phyloP scores from a whole-genome alignment of 1,139 yeast genomes.

The Arxiozyma bovina region DNA sequence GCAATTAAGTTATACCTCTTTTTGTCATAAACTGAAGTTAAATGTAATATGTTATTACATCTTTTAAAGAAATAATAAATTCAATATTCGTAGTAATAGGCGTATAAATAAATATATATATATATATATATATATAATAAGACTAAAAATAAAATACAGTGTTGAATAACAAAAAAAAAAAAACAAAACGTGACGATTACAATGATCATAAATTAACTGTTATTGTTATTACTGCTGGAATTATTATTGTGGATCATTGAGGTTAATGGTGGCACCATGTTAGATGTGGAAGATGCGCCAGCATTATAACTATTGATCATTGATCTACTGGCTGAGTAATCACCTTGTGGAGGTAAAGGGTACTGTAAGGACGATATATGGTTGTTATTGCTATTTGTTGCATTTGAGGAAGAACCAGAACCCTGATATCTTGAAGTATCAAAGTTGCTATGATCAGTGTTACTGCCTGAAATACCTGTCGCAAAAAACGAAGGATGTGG shows the following conservation, averaged over 20 bases:
- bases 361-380: slow-evolving; percentile 1
- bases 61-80: no score
- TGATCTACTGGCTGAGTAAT: slow-evolving; percentile 1
- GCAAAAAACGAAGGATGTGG: slow-evolving; percentile 1
- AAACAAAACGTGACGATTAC: no score
- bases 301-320: neutral
- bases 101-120: no score
- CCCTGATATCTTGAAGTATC: slow-evolving; percentile 1
- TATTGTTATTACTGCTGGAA: neutral
- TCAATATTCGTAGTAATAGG: neutral
- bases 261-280: neutral
- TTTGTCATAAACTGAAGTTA: no score
- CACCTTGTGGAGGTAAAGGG: slow-evolving; percentile 3
- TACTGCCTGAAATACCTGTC: neutral
- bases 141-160: neutral
- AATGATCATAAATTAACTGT: neutral
- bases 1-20: neutral
- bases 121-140: neutral
- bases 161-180: neutral
- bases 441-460: neutral
- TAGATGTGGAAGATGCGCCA: neutral
- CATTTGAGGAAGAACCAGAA: neutral
- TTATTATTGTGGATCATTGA: neutral
- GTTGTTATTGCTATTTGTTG: neutral
- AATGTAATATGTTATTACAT: no score